Evolutionary conservation across 345 rosid species (phyloP).

Genomic region (Aethionema arabicum): DNA sequence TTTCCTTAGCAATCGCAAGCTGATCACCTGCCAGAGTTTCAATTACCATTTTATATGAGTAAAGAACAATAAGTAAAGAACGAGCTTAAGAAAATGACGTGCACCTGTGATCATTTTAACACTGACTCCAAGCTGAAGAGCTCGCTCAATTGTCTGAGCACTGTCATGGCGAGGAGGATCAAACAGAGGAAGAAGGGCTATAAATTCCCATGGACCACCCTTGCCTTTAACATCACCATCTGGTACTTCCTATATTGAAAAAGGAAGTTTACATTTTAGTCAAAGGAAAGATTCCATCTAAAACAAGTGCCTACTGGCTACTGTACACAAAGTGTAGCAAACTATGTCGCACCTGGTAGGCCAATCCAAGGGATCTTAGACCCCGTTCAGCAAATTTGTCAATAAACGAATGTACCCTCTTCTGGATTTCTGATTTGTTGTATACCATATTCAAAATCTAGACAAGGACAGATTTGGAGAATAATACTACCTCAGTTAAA

Average conservation of each 20-base stretch:
- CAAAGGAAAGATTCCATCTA: not conserved
- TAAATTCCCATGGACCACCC: constrained; percentile 72
- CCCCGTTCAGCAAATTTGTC: constrained; percentile 65
- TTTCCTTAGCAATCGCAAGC: constrained; percentile 65
- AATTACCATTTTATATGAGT: too few relatives aligned
- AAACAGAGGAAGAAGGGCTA: constrained; percentile 68
- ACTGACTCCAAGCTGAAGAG: constrained; percentile 60
- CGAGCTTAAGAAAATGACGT: too few relatives aligned
- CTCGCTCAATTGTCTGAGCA: constrained; percentile 60
- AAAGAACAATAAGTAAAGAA: too few relatives aligned
- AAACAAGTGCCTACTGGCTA: not conserved
- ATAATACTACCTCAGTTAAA: not conserved
- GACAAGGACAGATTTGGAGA: not conserved
- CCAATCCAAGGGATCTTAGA: constrained; percentile 62
- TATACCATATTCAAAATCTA: constrained; percentile 59
- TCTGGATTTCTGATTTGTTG: constrained; percentile 46
- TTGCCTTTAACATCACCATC: constrained; percentile 51
- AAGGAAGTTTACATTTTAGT: not conserved
- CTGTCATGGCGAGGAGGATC: constrained; percentile 64
- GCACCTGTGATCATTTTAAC: constrained; percentile 63
- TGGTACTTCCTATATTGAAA: constrained; percentile 46
- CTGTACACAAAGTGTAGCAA: not conserved
- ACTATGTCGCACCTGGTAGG: constrained; percentile 46
- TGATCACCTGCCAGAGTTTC: constrained; percentile 46
- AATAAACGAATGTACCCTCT: constrained; percentile 47